Evolutionary conservation across 805 yeast genomes (phyloP), one percentile per base, ranked within the genome.

Genomic region (Wickerhamomyces bisporus): DNA sequence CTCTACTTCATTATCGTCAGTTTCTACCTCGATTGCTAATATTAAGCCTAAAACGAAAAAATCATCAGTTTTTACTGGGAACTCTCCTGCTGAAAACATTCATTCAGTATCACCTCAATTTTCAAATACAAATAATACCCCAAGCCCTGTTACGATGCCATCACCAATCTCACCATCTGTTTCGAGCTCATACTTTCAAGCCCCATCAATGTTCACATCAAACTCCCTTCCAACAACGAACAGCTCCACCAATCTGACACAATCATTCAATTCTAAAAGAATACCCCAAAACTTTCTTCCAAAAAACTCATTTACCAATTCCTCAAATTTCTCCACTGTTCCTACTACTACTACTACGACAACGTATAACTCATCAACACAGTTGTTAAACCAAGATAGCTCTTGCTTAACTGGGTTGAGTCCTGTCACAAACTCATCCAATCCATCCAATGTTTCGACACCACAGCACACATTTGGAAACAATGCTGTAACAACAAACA

Each of bases 241-340:
- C 23, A 44, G 50, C 11, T 45, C 59, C 2, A 46, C 48, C 7
- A 54, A 52, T 29, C 28, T 54, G 19, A 49, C 57, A 9, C 50
- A 52, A 21, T 42, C 49, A 2, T 53, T 55, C 38, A 55, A 50
- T 36, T 53, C 52, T 16, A 55, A 55, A 38, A 41, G 60, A 27
- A 52, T 55, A 6, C 60, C 60, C 25, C 57, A 48, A 27, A 42
- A 41, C 25, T 55, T 50, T 33, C 57, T 43, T 23, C 32, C 26
- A 23, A 29, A 15, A n/a, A 30, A 25, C 12, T 35, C 27, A 20
- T 26, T n/a, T 3, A 19, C 10, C n/a, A 8, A 8, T 18, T 19
- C 5, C 12, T 21, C 39, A 26, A 26, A 16, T n/a, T 16, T 21
- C 17, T 26, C 30, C 14, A 26, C n/a, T 12, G 13, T 26, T 12